Base-by-base conservation (phyloP, 2,329 filamentous ascomycete genomes). In the Penicillium sp. region DNA sequence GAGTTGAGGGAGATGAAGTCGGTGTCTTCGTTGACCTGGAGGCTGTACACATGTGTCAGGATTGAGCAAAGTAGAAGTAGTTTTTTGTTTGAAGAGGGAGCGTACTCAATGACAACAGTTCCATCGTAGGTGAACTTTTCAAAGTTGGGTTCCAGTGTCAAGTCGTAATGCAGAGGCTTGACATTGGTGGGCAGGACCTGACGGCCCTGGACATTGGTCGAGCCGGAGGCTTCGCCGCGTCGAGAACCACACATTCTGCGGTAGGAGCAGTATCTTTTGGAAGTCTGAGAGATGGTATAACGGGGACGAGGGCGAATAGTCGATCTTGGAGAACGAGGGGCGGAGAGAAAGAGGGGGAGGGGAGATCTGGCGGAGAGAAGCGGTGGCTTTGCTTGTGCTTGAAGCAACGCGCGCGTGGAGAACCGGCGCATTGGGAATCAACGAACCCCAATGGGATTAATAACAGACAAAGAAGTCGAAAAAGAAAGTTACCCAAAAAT, bases 131-230 rank as follows among this genome's bases (percentile, higher is more conserved):
- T 89, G 70, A 93, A 89, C 55, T 85, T 89, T 60, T 86, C 79
- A 59, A 97, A 87, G 74, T 96, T 82, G 44, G 91, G 89, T 74
- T 97, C 93, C 52, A 97, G 77, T 1, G 87, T 93, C 59, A 97
- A 73, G 69, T 95, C 82, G 72, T 97, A 97, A 74, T 97, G 89
- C 31, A 78, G 73, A n/a, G 91, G 90, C 68, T 91, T 86, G 62
- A 96, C 89, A 65, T 96, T 95, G 71, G 84, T 83, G 42, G 91
- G 93, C 60, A 97, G 78, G 56, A 97, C 85, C 75, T 95, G 86
- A 61, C 91, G 84, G 55, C 80, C 82, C 58, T 79, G 77, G 42
- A 85, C 75, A 65, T 83, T 73, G 60, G 76, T 79, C 58, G 78
- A 74, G 53, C 74, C 75, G 45, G 77, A 74, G 52, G 71, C 70